Conservation (phyloP, 805 yeast species). For the Pichia heedii region DNA sequence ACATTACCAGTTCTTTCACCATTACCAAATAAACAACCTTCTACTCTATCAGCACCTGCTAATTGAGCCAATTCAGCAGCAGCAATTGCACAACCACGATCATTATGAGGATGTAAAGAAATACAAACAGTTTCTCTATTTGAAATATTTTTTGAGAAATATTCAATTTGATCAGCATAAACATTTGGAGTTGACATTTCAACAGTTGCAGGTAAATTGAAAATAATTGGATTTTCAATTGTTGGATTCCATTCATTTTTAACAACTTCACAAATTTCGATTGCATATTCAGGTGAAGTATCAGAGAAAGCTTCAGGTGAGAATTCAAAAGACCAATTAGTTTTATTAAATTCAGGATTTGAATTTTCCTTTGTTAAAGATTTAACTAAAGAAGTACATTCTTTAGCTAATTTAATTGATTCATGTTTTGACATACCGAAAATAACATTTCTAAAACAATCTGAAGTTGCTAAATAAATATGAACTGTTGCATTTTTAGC, state of each 20-base stretch:
- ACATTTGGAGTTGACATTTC: conserved; percentile 76
- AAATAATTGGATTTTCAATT: conserved; percentile 56
- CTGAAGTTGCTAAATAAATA: conserved; percentile 68
- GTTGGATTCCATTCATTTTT: conserved; percentile 68
- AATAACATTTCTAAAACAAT: conserved; percentile 62
- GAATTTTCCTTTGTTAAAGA: conserved; percentile 64
- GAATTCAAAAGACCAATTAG: conserved; percentile 69
- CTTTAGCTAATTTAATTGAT: conserved; percentile 51
- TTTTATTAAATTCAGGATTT: conserved; percentile 28
- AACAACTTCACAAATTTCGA: conserved; percentile 66
- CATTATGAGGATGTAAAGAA: conserved; percentile 77
- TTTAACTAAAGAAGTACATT: conserved; percentile 53
- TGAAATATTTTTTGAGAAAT: conserved; percentile 48
- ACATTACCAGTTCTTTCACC: conserved; percentile 88
- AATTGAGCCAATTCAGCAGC: conserved; percentile 75
- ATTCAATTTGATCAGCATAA: conserved; percentile 80
- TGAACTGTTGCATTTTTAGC: conserved; percentile 72
- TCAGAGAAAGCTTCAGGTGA: conserved; percentile 77
- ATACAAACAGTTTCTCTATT: conserved; percentile 65
- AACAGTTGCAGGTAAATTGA: conserved; percentile 79
- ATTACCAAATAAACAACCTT: conserved; percentile 78
- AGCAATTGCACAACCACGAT: conserved; percentile 84
- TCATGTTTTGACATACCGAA: conserved; percentile 56
- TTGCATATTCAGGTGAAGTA: conserved; percentile 53
- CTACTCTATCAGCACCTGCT: conserved; percentile 86